Evolutionary conservation across 345 rosid species (phyloP), one percentile per base, ranked within the genome.

Genomic region (Nephelium lappaceum): DNA sequence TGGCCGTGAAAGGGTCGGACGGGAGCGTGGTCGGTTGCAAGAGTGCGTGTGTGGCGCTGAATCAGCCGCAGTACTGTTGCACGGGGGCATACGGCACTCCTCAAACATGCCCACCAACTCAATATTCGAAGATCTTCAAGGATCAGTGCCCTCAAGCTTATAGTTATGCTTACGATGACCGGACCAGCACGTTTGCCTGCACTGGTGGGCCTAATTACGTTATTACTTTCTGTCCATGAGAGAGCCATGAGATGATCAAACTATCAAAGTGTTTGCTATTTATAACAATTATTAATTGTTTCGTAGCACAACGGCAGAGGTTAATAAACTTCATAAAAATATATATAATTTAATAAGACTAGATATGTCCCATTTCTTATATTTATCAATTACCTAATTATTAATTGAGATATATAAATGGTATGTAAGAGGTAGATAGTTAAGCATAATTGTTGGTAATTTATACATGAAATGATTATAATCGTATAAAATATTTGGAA

Each of bases 101-200:
- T 2, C 51, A 71, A 0, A 87, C n/a, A 12, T 91, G 97, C 70
- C 64, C 1, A 1, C 91, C 94, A 0, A 83, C 89, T 1, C 3
- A 27, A 0, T 88, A 89, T 63, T 84, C 97, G 0, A 15, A 27
- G 80, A 68, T 74, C 0, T 91, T 93, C 74, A 88, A 91, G 81
- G 15, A 5, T 0, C 81, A 67, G 76, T 90, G 97, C 36, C 94
- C 95, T 19, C 86, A 82, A 43, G 95, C 93, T 68, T 89, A 89
- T 75, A 91, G 90, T 73, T 90, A 90, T 69, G 80, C 92, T n/a
- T 86, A 25, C n/a, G 93, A 88, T 36, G 92, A 91, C 63, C 16
- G 6, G 53, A 69, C 57, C 19, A 87, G 82, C 76, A 81, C 82
- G 0, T 86, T 87, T 55, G 80, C 83, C 0, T 91, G 97, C 74